Evolutionary conservation across 2,329 filamentous ascomycete genomes (phyloP), one percentile per base, ranked within the genome.

Genomic region (Aureobasidium sp.): DNA sequence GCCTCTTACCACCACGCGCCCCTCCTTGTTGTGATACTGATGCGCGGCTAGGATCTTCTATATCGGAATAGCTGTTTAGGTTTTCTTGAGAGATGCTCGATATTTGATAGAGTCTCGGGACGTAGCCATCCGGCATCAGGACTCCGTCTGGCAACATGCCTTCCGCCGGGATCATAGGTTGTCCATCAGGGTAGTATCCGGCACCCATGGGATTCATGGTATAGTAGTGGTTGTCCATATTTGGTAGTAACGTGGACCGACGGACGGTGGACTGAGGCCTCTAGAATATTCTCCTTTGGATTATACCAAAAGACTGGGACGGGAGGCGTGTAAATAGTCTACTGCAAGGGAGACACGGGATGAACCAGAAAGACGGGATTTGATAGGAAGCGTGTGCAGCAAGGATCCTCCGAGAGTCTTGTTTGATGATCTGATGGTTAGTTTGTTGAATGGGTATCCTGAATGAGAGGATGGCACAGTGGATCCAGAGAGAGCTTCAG

Each of bases 51-150:
- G 68, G 61, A 37, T 73, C 71, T 31, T 72, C 71, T 56, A 68
- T 69, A 25, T 71, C 70, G 9, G 69, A 66, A 37, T 72, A 73
- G 57, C 61, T 66, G 59, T 70, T 69, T 25, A 74, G 64, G 55
- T 66, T 71, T 53, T 74, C 72, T 60, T 68, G 68, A 7, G 72
- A 71, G 59, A 70, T 65, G 12, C 68, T 70, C 47, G 71, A 70
- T 20, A 73, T 56, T 37, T 70, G 70, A 53, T 70, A 69, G 39
- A 71, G 63, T 61, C 67, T 64, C 37, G 68, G 67, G 48, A 62
- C 53, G 53, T 65, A 64, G 15, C 62, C 52, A 45, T 69, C 66
- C 11, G 68, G 65, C 48, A 70, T 67, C 61, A 73, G 69, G 58
- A 71, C 68, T 45, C 59, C 59, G n/a, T 61, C 59, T 47, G 39